Base-by-base conservation (phyloP, 768 basidiomycete species). In the Pleurotus ostreatus region DNA sequence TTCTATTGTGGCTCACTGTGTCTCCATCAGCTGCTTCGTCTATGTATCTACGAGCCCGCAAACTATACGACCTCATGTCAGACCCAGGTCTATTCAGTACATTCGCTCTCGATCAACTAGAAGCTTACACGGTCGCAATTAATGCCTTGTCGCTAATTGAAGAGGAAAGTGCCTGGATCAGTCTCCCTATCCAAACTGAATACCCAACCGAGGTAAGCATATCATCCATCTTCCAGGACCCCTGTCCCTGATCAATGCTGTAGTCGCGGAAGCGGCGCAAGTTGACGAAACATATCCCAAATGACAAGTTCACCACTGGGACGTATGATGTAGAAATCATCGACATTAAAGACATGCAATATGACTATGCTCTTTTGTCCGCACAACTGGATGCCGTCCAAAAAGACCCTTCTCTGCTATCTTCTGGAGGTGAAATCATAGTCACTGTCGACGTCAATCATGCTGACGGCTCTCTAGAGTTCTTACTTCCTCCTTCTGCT, bases 1-100 rank as follows among this genome's bases (percentile, higher is more conserved):
- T n/a, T 22, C 39, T 26, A 12, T 43, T 13, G 41, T 60, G 58
- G 49, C 39, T 52, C 39, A 49, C 56, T 59, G 61, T 34, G 30
- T 34, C 30, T 34, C 30, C 30, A 46, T 58, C 56, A 98, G 96
- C 95, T 55, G 91, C 92, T 13, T 78, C 88, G 52, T 86, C 86
- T 8, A 97, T 98, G 95, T 98, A 95, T 69, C 90, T 92, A 63
- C 86, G 93, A 54, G 93, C 89, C 18, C 78, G 86, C 60, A 89
- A 93, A 65, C 72, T 98, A 7, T 84, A 81, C 49, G 81, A 81
- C 34, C 65, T 89, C 16, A 78, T 76, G 52, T 64, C 62, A 23
- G 76, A 78, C 63, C 59, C 71, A 23, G 61, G 68, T 9, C 65
- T 73, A 8, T 74, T 79, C 60, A 61, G 76, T 34, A 68, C 74